phyloP scores from a whole-genome alignment of 306 rosid species.

The Rosa chinensis region DNA sequence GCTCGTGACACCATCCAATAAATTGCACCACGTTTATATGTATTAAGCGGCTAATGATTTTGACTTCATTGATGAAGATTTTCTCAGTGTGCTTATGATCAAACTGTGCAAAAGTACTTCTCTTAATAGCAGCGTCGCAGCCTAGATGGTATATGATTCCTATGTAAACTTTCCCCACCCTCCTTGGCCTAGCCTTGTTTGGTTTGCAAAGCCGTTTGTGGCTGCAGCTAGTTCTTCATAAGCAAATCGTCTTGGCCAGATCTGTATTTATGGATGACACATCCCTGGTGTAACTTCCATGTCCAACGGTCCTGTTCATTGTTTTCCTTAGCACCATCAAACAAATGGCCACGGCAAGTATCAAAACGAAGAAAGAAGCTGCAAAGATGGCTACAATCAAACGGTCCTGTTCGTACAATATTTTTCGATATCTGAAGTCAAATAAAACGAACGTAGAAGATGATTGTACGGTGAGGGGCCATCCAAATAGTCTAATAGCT shows the following conservation, averaged over 20 bases:
- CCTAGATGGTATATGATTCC: neutral
- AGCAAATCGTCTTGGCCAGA: neutral
- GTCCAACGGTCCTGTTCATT: neutral
- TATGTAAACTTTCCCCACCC: neutral
- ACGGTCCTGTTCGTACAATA: too few species aligned
- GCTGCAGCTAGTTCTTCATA: neutral
- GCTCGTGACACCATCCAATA: neutral
- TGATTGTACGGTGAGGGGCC: too few species aligned
- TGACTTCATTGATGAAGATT: neutral
- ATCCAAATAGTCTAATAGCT: too few species aligned
- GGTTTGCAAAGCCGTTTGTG: neutral
- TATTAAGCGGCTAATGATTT: slow-evolving; percentile 8
- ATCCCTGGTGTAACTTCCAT: neutral
- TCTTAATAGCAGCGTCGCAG: neutral
- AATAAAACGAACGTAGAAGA: too few species aligned
- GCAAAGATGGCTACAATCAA: too few species aligned
- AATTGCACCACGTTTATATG: slow-evolving; percentile 7
- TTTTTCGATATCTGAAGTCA: too few species aligned
- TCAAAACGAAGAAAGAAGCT: too few species aligned
- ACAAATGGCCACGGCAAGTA: too few species aligned
- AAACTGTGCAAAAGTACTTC: neutral
- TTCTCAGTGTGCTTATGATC: neutral
- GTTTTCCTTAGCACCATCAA: too few species aligned
- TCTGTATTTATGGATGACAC: neutral
- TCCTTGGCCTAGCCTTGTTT: slow-evolving; percentile 12